Evolutionary conservation across 331 rosid species (phyloP).

Genomic region (Malus hybrid): DNA sequence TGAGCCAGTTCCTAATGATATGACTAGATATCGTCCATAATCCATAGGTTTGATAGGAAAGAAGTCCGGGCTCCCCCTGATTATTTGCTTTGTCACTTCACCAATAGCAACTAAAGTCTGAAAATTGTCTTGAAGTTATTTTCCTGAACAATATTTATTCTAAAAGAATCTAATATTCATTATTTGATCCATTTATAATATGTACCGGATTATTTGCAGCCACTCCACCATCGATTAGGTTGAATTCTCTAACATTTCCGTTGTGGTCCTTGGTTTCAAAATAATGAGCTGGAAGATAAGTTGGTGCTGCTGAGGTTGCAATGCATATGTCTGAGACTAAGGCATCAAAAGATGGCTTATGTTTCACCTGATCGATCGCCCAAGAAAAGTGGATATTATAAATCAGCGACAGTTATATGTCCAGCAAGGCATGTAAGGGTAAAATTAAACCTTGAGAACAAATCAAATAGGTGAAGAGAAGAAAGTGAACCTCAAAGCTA

Average conservation of each 20-base stretch:
- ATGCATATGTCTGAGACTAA: constrained; percentile 41
- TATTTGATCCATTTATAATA: background rate
- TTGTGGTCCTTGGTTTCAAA: constrained; percentile 21
- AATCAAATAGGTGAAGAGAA: background rate
- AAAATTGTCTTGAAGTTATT: background rate
- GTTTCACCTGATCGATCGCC: constrained; percentile 16
- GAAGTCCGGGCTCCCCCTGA: constrained; percentile 13
- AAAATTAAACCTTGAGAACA: background rate
- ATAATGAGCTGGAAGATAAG: constrained; percentile 38
- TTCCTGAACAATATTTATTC: background rate
- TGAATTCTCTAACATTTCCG: constrained; percentile 21
- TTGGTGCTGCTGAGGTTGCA: constrained; percentile 49
- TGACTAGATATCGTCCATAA: constrained; percentile 30
- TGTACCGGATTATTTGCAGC: constrained; percentile 43
- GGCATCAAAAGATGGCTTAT: constrained; percentile 26
- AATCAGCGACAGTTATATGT: background rate
- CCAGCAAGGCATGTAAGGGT: background rate
- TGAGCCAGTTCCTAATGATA: constrained; percentile 49
- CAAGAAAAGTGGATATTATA: background rate
- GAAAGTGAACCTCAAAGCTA: constrained; percentile 31
- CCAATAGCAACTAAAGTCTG: constrained; percentile 45
- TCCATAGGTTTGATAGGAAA: constrained; percentile 33
- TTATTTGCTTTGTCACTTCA: constrained; percentile 34
- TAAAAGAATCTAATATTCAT: background rate
- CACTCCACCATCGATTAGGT: constrained; percentile 46